A percentile compares a stretch with the other conserved stretches of the same genome.
phyloP scores from a whole-genome alignment of 768 basidiomycete genomes.

The Hypholoma sublateritium region DNA sequence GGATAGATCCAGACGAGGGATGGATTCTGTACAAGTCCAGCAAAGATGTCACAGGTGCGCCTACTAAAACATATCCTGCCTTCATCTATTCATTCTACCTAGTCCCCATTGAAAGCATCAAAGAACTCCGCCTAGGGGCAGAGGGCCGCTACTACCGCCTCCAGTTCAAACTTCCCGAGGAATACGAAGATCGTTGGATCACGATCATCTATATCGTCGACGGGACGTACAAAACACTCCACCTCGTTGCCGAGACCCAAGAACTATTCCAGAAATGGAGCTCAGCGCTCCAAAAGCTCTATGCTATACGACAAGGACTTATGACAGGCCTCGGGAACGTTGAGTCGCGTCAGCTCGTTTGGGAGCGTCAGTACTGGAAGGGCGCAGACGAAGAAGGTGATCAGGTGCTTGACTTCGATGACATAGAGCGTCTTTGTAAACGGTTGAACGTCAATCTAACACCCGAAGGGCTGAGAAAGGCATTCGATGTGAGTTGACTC shows the following conservation, averaged over 20 bases:
- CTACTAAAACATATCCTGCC: slow-evolving; percentile 2
- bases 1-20: slow-evolving; percentile 75
- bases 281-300: slow-evolving; percentile 59
- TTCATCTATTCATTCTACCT: slow-evolving; percentile 3
- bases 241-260: slow-evolving; percentile 71
- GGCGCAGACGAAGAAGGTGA: slow-evolving; percentile 63
- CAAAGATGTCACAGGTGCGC: slow-evolving; percentile 58
- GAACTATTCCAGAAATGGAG: slow-evolving; percentile 52
- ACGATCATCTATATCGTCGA: slow-evolving; percentile 82
- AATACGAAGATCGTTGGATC: slow-evolving; percentile 74
- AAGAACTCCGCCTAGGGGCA: slow-evolving; percentile 76
- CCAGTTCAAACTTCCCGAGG: slow-evolving; percentile 62
- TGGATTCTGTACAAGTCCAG: slow-evolving; percentile 72
- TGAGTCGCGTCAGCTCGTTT: slow-evolving; percentile 64
- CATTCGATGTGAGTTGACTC: slow-evolving; percentile 52
- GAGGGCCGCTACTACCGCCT: slow-evolving; percentile 72
- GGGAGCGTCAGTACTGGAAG: slow-evolving; percentile 86
- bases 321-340: slow-evolving; percentile 66
- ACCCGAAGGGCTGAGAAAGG: slow-evolving; percentile 47
- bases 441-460: slow-evolving; percentile 66
- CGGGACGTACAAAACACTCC: slow-evolving; percentile 81
- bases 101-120: slow-evolving; percentile 88
- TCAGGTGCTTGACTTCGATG: slow-evolving; percentile 64
- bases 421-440: slow-evolving; percentile 70
- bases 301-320: slow-evolving; percentile 65